Conservation (phyloP, 768 basidiomycete species). For the Rhizopogon sp. region DNA sequence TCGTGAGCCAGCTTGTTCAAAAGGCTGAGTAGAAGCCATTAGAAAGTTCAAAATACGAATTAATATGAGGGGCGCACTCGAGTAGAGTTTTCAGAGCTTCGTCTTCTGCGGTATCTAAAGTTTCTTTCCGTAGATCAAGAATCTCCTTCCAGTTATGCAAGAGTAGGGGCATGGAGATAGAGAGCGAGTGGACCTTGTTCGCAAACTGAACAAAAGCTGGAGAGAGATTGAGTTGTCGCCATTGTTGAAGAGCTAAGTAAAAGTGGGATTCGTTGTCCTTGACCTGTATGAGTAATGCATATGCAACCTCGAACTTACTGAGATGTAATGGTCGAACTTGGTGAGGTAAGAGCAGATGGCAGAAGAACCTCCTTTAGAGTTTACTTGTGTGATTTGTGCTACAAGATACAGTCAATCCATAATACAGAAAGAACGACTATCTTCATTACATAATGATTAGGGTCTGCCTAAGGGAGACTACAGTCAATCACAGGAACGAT, state of each 20-base stretch:
- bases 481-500: not conserved
- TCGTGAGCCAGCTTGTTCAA: slow-evolving; percentile 77
- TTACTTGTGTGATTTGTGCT: slow-evolving; percentile 75
- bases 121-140: slow-evolving; percentile 56
- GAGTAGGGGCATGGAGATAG: slow-evolving; percentile 74
- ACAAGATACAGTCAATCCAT: not conserved
- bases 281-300: not conserved
- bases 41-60: slow-evolving; percentile 4
- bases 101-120: slow-evolving; percentile 57
- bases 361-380: slow-evolving; percentile 67
- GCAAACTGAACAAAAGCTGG: slow-evolving; percentile 71
- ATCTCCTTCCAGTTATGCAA: slow-evolving; percentile 77
- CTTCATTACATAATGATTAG: too few species aligned
- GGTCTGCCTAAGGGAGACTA: too few species aligned
- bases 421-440: too few species aligned
- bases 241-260: slow-evolving; percentile 64
- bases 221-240: slow-evolving; percentile 77
- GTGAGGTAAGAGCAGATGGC: slow-evolving; percentile 55
- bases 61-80: slow-evolving; percentile 47
- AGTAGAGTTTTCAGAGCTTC: slow-evolving; percentile 71
- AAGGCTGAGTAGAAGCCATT: slow-evolving; percentile 40
- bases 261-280: slow-evolving; percentile 82
- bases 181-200: slow-evolving; percentile 51
- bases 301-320: slow-evolving; percentile 25
- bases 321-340: slow-evolving; percentile 57